Conservation (phyloP, 768 basidiomycete genomes). For the Panaeolus papilionaceus region DNA sequence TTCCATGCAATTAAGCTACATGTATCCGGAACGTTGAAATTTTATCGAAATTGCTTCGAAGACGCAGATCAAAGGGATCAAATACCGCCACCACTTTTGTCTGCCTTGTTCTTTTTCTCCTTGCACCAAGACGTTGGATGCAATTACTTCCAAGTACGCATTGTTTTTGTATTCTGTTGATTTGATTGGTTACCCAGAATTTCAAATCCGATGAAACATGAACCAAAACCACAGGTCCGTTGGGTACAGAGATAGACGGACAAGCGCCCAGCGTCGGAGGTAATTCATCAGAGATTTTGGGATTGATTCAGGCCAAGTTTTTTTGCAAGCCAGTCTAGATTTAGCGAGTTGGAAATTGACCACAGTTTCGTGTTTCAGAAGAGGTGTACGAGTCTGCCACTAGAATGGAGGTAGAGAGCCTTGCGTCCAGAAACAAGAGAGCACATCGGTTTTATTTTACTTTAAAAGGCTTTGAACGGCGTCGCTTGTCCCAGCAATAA, state of each 20-base stretch:
- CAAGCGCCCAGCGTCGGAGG: constrained; percentile 2
- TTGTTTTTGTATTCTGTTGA: neutral
- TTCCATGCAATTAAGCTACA: neutral
- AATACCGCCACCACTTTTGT: neutral
- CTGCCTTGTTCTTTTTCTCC: constrained; percentile 1
- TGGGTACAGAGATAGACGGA: neutral
- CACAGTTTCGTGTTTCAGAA: neutral
- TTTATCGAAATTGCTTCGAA: neutral
- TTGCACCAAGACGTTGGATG: neutral
- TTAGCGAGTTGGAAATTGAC: neutral
- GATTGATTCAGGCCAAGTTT: neutral
- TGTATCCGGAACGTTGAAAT: neutral
- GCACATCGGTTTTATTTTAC: neutral
- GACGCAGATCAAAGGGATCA: neutral
- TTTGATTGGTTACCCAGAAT: neutral
- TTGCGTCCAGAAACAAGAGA: neutral
- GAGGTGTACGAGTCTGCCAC: neutral
- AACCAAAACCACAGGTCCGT: neutral
- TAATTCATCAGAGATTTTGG: neutral
- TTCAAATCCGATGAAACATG: neutral
- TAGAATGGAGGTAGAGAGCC: neutral
- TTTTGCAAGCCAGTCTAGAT: neutral
- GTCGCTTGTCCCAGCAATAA: neutral
- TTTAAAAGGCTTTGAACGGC: neutral
- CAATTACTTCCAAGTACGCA: neutral